A percentile compares a stretch with the other conserved stretches of the same genome.
These are phyloP conservation scores for Helicocarpus griseus DNA, from an alignment of 2,329 filamentous ascomycete species.

Conservation along the genomic window DNA sequence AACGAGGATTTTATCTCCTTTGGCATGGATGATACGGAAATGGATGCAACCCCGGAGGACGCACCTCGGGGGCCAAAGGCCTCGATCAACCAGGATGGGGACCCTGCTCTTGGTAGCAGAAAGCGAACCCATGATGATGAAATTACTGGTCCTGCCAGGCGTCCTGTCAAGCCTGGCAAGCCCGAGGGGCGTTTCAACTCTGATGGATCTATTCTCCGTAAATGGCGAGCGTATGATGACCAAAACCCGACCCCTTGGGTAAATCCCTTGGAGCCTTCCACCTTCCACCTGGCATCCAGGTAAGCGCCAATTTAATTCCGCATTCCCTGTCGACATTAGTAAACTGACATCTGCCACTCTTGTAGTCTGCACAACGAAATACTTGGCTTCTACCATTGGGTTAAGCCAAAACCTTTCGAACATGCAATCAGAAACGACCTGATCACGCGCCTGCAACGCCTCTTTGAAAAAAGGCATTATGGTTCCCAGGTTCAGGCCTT, in stretches of 20 bases:
- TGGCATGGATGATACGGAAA: conserved; percentile 49
- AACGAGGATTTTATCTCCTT: conserved; percentile 86
- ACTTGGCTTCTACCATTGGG: conserved; percentile 76
- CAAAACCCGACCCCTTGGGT: conserved; percentile 54
- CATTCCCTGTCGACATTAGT: not conserved
- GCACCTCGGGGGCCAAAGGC: conserved; percentile 27
- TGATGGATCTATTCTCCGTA: conserved; percentile 41
- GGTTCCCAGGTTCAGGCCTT: conserved; percentile 63
- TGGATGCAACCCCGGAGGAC: conserved; percentile 24
- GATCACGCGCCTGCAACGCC: conserved; percentile 55
- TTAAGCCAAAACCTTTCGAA: conserved; percentile 69
- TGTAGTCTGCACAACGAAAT: conserved; percentile 82
- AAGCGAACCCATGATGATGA: conserved; percentile 67
- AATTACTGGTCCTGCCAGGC: conserved; percentile 42
- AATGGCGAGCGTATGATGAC: conserved; percentile 42
- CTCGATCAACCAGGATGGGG: conserved; percentile 20
- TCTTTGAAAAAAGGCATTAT: conserved; percentile 48
- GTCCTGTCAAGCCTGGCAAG: conserved; percentile 45
- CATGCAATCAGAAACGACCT: conserved; percentile 63
- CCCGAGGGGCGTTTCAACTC: conserved; percentile 41
- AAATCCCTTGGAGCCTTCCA: conserved; percentile 16
- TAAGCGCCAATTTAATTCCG: conserved; percentile 16
- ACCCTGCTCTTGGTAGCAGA: conserved; percentile 49
- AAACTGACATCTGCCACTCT: conserved; percentile 7
- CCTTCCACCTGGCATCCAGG: conserved; percentile 26